Evolutionary conservation across 441 rosid species (phyloP).

Genomic region (Pelargonium fulgidum): DNA sequence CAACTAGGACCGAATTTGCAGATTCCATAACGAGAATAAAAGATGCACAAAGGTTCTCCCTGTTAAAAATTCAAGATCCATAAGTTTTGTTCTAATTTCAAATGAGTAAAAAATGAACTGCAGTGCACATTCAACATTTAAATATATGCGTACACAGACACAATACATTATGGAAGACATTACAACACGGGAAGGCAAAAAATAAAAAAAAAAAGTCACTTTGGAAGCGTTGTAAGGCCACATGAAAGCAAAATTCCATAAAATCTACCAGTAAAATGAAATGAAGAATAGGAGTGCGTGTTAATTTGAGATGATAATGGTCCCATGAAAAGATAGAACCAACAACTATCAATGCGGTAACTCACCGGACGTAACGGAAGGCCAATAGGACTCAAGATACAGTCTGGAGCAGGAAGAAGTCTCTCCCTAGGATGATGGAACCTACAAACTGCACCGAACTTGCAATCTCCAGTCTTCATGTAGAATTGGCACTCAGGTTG

Average conservation of each 20-base stretch:
- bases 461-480: conserved; percentile 98
- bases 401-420: conserved; percentile 83
- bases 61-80: conserved; percentile 31
- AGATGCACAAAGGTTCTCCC: conserved; percentile 94
- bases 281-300: neutral
- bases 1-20: conserved; percentile 99
- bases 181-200: neutral
- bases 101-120: conserved; percentile 5
- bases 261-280: neutral
- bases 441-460: conserved; percentile 90
- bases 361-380: conserved; percentile 93
- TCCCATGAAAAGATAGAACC: neutral
- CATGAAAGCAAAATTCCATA: neutral
- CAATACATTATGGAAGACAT: neutral
- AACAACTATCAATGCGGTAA: conserved; percentile 12
- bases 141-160: neutral
- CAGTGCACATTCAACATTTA: neutral
- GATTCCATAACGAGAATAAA: conserved; percentile 89
- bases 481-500: conserved; percentile 95
- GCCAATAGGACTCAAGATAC: conserved; percentile 79
- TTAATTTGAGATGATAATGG: neutral
- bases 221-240: neutral
- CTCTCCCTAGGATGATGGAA: conserved; percentile 98
- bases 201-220: no score
- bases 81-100: conserved; percentile 14